These are phyloP conservation scores for Phoenix roebelenii DNA, from an alignment of 176 grass and related monocot species.

Conservation along the genomic window DNA sequence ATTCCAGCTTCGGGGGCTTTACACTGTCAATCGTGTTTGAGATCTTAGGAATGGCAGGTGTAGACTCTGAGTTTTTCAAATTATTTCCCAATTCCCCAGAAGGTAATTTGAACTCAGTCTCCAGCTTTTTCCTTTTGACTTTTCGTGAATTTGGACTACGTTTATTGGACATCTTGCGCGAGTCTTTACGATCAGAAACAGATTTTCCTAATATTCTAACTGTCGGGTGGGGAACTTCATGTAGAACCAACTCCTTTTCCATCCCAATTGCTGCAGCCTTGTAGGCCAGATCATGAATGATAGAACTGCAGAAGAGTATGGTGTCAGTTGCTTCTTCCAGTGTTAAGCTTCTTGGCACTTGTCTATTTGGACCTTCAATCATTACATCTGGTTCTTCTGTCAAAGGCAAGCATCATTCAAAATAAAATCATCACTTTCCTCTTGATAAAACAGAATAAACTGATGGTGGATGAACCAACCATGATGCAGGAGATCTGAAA, in stretches of 20 bases:
- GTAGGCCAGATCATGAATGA: slow-evolving; percentile 10
- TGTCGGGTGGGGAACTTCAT: not conserved
- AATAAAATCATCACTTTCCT: too few species aligned
- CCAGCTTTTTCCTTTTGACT: not conserved
- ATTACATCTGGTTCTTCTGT: not conserved
- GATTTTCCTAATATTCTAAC: slow-evolving; percentile 1
- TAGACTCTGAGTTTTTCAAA: not conserved
- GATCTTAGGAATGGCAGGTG: not conserved
- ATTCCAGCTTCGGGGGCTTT: slow-evolving; percentile 12
- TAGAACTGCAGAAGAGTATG: slow-evolving; percentile 16
- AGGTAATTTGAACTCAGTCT: not conserved
- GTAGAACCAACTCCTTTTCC: slow-evolving; percentile 1
- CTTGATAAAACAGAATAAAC: too few species aligned
- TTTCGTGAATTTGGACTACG: not conserved
- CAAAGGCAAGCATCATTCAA: not conserved
- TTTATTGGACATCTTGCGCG: not conserved
- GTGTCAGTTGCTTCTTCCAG: slow-evolving; percentile 21
- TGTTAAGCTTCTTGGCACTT: not conserved
- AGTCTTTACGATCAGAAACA: not conserved
- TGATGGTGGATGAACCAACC: too few species aligned
- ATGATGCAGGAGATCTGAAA: too few species aligned
- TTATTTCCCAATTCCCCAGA: not conserved
- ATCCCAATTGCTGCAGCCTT: slow-evolving; percentile 16
- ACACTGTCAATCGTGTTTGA: not conserved
- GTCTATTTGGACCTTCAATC: not conserved